A percentile compares a stretch with the other conserved stretches of the same genome.
These are phyloP conservation scores for Paradendryphiella salina DNA, from an alignment of 2,329 filamentous ascomycete species.

Conservation along the genomic window DNA sequence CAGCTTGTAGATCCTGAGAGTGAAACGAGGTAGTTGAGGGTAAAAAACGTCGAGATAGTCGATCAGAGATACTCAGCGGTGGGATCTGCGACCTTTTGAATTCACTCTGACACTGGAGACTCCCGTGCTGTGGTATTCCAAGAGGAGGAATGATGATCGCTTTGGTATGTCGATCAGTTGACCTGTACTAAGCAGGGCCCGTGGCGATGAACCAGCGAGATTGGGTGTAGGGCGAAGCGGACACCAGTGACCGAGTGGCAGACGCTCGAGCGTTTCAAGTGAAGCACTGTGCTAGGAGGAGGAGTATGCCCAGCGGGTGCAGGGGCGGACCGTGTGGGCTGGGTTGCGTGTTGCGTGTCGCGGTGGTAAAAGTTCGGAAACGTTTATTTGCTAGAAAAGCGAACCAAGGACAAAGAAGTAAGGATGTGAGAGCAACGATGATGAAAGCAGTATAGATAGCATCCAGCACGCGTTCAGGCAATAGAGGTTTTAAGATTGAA, in stretches of 20 bases:
- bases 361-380: constrained; percentile 29
- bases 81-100: constrained; percentile 56
- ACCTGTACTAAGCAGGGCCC: constrained; percentile 40
- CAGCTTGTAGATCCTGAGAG: constrained; percentile 29
- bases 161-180: constrained; percentile 46
- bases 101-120: constrained; percentile 43
- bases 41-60: constrained; percentile 54
- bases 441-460: constrained; percentile 41
- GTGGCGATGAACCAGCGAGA: constrained; percentile 46
- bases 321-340: constrained; percentile 32
- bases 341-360: constrained; percentile 35
- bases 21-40: constrained; percentile 44
- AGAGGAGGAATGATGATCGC: constrained; percentile 43
- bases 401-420: constrained; percentile 42
- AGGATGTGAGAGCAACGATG: constrained; percentile 36
- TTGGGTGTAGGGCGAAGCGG: constrained; percentile 35
- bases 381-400: constrained; percentile 28
- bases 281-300: constrained; percentile 42
- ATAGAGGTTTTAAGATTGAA: constrained; percentile 36
- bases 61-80: constrained; percentile 52
- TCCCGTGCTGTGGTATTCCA: constrained; percentile 39
- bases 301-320: constrained; percentile 29
- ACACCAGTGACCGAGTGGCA: constrained; percentile 40
- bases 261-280: constrained; percentile 47
- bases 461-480: constrained; percentile 28